Conservation (phyloP, 345 rosid genomes). For the Eutrema heterophyllum region DNA sequence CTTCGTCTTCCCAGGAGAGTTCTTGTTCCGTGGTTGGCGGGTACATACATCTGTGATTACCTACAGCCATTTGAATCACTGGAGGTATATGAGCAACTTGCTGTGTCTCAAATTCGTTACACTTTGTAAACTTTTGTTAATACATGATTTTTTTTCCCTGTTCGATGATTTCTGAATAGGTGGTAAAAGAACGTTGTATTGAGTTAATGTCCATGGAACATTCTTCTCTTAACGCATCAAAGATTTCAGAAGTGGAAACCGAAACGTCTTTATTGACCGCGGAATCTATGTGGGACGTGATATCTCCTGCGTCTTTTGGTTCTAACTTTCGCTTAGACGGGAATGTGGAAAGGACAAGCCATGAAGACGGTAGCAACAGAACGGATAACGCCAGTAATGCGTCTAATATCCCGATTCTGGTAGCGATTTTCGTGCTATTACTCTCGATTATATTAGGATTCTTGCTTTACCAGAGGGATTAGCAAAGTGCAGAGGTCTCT, state of each 20-base stretch:
- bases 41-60: constrained; percentile 64
- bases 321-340: constrained; percentile 26
- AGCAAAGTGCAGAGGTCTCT: not conserved
- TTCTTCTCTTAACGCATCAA: constrained; percentile 41
- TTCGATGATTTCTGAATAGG: constrained; percentile 33
- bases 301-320: constrained; percentile 27
- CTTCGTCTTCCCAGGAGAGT: constrained; percentile 76
- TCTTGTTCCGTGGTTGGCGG: constrained; percentile 74
- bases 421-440: constrained; percentile 50
- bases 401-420: constrained; percentile 27
- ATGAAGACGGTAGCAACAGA: constrained; percentile 10
- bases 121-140: not conserved
- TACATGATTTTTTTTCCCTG: not conserved
- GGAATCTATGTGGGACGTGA: constrained; percentile 67
- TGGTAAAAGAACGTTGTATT: constrained; percentile 71
- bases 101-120: not conserved
- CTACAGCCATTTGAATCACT: constrained; percentile 67
- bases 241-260: constrained; percentile 54
- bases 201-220: constrained; percentile 77
- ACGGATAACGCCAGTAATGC: not conserved
- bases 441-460: constrained; percentile 48
- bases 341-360: constrained; percentile 10
- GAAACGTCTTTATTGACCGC: constrained; percentile 39
- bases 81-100: constrained; percentile 45
- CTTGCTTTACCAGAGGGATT: constrained; percentile 34